These are phyloP conservation scores for Pseudotsuga menziesii DNA, from an alignment of 75 land plant genomes.

Conservation along the genomic window DNA sequence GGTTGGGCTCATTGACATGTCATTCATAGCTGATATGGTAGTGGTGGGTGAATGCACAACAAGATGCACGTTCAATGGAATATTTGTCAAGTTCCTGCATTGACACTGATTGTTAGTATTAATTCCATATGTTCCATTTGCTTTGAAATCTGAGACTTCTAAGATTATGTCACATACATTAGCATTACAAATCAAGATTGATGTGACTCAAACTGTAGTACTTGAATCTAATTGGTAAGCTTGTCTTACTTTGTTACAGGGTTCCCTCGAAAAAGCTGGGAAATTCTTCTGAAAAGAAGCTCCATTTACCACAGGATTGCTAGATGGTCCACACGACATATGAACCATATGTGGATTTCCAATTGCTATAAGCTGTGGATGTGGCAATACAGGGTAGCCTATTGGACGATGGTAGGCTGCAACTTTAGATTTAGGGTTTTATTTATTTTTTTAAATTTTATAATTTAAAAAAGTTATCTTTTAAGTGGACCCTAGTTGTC, in stretches of 20 bases:
- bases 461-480: too few relatives aligned
- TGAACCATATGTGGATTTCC: constrained; percentile 74
- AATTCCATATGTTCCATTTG: too few relatives aligned
- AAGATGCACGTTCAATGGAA: constrained; percentile 19
- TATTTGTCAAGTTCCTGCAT: constrained; percentile 37
- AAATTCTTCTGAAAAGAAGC: constrained; percentile 60
- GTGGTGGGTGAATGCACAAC: constrained; percentile 31
- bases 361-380: constrained; percentile 51
- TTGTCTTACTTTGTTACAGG: constrained; percentile 62
- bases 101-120: not conserved
- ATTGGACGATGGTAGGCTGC: constrained; percentile 84
- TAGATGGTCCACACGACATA: constrained; percentile 51
- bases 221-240: not conserved
- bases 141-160: not conserved
- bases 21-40: constrained; percentile 57
- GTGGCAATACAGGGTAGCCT: constrained; percentile 85
- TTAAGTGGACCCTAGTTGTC: too few relatives aligned
- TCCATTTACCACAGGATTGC: constrained; percentile 71
- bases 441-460: too few relatives aligned
- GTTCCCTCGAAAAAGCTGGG: constrained; percentile 57
- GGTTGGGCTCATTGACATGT: constrained; percentile 68
- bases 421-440: constrained; percentile 6
- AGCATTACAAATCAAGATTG: not conserved
- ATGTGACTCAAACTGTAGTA: not conserved
- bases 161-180: not conserved